Conservation (phyloP, 2,329 filamentous ascomycete species). For the Tolypocladium endophyticum region DNA sequence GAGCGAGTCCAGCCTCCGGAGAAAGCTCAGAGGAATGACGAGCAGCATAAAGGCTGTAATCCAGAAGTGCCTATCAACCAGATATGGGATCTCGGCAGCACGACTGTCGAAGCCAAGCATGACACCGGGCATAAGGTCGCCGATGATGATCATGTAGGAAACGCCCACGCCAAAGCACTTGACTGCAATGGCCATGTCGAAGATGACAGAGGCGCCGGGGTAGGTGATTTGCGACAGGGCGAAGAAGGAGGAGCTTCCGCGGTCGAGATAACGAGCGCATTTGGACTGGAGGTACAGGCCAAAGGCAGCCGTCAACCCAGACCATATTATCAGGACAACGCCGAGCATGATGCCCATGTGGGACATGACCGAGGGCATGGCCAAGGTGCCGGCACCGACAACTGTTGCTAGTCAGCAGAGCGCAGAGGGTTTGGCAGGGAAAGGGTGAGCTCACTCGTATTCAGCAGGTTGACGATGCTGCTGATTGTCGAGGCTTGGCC, state of each 20-base stretch:
- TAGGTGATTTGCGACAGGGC: conserved; percentile 96
- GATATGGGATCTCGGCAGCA: conserved; percentile 52
- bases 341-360: conserved; percentile 91
- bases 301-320: conserved; percentile 78
- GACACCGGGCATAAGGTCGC: conserved; percentile 94
- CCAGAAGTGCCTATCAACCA: conserved; percentile 92
- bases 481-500: conserved; percentile 83
- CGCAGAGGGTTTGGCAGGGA: background rate
- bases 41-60: conserved; percentile 95
- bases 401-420: conserved; percentile 41
- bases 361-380: conserved; percentile 89
- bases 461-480: conserved; percentile 89
- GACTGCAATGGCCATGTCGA: conserved; percentile 90
- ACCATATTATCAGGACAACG: conserved; percentile 79
- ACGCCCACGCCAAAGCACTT: conserved; percentile 98
- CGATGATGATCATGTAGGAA: conserved; percentile 97
- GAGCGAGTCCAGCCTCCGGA: conserved; percentile 83
- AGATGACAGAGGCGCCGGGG: conserved; percentile 88
- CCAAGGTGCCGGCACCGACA: conserved; percentile 85
- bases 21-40: conserved; percentile 87
- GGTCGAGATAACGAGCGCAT: conserved; percentile 87
- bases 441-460: conserved; percentile 61
- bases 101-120: conserved; percentile 67
- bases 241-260: conserved; percentile 84
- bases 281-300: conserved; percentile 90